Evolutionary conservation across 202 grass and related monocot species (phyloP), one percentile per base, ranked within the genome.

Genomic region (Dendrocalamus latiflorus): DNA sequence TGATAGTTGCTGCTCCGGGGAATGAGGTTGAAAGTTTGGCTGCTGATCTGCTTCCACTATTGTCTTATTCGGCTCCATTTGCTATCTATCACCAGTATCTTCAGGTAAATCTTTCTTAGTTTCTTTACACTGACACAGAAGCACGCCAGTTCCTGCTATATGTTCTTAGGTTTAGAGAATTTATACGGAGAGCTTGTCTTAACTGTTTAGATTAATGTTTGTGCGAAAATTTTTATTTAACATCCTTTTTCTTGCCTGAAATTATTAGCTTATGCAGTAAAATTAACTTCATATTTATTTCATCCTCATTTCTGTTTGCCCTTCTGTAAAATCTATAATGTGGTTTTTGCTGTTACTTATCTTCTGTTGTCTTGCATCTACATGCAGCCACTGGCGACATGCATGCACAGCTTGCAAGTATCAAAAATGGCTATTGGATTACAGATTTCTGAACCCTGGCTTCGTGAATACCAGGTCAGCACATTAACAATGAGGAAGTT

Each of bases 41-140:
- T 78, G 75, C 89, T 73, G 87, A 95, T 86, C 78, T 98, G 33
- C 96, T 98, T 73, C 93, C 93, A 13, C 81, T 98, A 63, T 72
- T 98, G 48, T 89, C 96, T 37, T 95, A 84, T 89, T 98, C 96
- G 72, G 93, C 96, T 85, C 91, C 96, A 13, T 98, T 98, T 89
- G 91, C 78, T 71, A 90, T 95, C 48, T 98, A 95, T 79, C 96
- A 98, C 70, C 96, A 94, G 78, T 90, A 95, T 72, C 87, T 96
- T 90, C 87, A 94, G 85, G 95, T 95, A 76, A 85, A 57, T 81
- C 26, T 65, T 60, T 34, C n/a, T n/a, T n/a, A n/a, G n/a, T n/a
- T n/a, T n/a, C 18, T 72, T 81, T 14, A 74, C 25, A 47, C 10
- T 4, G 13, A 60, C 58, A 81, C 22, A 49, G 50, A 57, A 72